These are phyloP conservation scores for Candida jianshihensis DNA, from an alignment of 805 yeast species.

Conservation along the genomic window DNA sequence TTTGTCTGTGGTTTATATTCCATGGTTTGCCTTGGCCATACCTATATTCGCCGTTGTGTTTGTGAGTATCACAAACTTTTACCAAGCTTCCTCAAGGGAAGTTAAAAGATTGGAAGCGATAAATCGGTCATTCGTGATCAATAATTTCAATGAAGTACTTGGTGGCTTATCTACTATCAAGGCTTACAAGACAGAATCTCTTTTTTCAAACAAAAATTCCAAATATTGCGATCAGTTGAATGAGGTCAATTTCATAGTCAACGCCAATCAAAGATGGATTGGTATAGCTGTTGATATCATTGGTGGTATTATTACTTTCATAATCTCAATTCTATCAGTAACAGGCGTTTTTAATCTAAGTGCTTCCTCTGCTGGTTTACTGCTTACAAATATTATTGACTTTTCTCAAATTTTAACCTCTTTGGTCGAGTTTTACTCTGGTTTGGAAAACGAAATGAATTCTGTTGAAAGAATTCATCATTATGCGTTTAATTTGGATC, in stretches of 20 bases:
- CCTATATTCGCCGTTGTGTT: constrained; percentile 43
- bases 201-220: constrained; percentile 41
- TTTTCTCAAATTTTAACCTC: constrained; percentile 47
- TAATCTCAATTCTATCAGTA: constrained; percentile 52
- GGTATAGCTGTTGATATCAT: constrained; percentile 47
- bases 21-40: constrained; percentile 64
- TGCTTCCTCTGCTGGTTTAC: constrained; percentile 60
- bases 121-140: constrained; percentile 59
- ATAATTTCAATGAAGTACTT: constrained; percentile 63
- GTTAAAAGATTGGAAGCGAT: constrained; percentile 70
- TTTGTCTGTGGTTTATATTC: constrained; percentile 59
- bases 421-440: constrained; percentile 55
- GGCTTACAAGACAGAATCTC: constrained; percentile 37
- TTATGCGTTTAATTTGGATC: constrained; percentile 56
- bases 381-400: constrained; percentile 51
- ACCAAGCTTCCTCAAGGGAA: constrained; percentile 68
- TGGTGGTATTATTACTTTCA: constrained; percentile 41
- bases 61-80: constrained; percentile 40
- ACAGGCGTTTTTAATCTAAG: constrained; percentile 48
- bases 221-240: constrained; percentile 49
- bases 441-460: constrained; percentile 55
- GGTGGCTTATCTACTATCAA: constrained; percentile 61
- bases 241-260: constrained; percentile 52
- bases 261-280: constrained; percentile 67
- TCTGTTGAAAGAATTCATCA: constrained; percentile 66